These are phyloP conservation scores for Steccherinum ochraceum DNA, from an alignment of 768 basidiomycete species.

Conservation along the genomic window DNA sequence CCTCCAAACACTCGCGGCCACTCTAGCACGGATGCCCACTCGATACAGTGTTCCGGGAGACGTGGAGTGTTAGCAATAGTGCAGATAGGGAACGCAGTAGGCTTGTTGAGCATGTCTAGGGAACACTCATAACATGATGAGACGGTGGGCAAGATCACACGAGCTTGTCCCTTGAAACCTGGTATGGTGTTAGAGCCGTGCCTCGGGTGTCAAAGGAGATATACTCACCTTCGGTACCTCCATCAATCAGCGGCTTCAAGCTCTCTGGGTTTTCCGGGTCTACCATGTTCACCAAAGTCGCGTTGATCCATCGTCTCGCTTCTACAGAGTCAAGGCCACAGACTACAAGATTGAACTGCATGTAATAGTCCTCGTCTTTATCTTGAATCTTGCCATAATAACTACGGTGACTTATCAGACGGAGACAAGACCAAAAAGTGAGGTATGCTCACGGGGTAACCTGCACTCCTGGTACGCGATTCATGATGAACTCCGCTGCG, in stretches of 20 bases:
- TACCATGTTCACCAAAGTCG: slow-evolving; percentile 91
- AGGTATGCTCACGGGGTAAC: slow-evolving; percentile 96
- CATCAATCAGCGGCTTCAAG: slow-evolving; percentile 94
- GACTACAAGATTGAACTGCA: slow-evolving; percentile 95
- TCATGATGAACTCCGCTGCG: slow-evolving; percentile 96
- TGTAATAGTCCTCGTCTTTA: slow-evolving; percentile 90
- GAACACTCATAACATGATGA: slow-evolving; percentile 98
- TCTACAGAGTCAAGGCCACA: slow-evolving; percentile 97
- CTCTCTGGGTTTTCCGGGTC: slow-evolving; percentile 92
- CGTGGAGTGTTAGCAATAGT: slow-evolving; percentile 99
- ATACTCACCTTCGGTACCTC: slow-evolving; percentile 96
- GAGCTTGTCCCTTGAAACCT: slow-evolving; percentile 99
- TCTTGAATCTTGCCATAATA: slow-evolving; percentile 98
- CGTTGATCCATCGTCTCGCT: slow-evolving; percentile 97
- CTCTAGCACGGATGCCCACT: slow-evolving; percentile 98
- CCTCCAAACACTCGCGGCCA: slow-evolving; percentile 95
- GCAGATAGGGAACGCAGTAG: slow-evolving; percentile 94
- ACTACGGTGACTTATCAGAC: slow-evolving; percentile 33
- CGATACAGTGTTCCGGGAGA: slow-evolving; percentile 97
- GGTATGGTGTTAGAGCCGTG: too few species aligned
- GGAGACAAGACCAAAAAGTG: too few species aligned
- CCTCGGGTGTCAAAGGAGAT: too few species aligned
- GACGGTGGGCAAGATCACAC: slow-evolving; percentile 92
- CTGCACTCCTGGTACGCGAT: slow-evolving; percentile 89
- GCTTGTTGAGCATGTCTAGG: slow-evolving; percentile 97